Conservation (phyloP, 2,329 filamentous ascomycete genomes). For the Calonectria hawksworthii region DNA sequence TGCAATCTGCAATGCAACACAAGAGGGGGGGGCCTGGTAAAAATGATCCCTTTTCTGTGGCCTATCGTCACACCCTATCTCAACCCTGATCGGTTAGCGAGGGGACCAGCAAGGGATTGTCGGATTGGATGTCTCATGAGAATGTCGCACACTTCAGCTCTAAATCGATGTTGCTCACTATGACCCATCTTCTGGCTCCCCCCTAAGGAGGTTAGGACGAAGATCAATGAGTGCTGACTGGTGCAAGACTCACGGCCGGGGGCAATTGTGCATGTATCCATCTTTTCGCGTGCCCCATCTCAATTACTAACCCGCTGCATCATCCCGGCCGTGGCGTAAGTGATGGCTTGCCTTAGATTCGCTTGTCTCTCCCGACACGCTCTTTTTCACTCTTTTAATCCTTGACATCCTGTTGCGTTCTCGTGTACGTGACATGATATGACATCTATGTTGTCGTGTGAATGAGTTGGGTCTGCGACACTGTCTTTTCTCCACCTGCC, state of each 20-base stretch:
- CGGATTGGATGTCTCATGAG: not conserved
- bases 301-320: not conserved
- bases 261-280: slow-evolving; percentile 10
- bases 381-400: not conserved
- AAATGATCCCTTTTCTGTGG: not conserved
- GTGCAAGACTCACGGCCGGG: not conserved
- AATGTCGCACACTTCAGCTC: not conserved
- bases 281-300: slow-evolving; percentile 1
- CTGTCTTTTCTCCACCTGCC: not conserved
- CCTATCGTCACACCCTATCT: not conserved
- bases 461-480: not conserved
- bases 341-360: not conserved
- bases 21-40: not conserved
- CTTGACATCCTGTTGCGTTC: not conserved
- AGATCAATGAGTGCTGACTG: not conserved
- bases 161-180: not conserved
- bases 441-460: not conserved
- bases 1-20: not conserved
- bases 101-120: not conserved
- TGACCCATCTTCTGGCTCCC: not conserved
- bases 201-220: not conserved
- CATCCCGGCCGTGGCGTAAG: not conserved
- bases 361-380: not conserved
- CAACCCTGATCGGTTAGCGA: not conserved
- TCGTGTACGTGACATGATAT: not conserved